These are phyloP conservation scores for Candida albicans DNA, from an alignment of 1,139 yeast species.

Conservation along the genomic window DNA sequence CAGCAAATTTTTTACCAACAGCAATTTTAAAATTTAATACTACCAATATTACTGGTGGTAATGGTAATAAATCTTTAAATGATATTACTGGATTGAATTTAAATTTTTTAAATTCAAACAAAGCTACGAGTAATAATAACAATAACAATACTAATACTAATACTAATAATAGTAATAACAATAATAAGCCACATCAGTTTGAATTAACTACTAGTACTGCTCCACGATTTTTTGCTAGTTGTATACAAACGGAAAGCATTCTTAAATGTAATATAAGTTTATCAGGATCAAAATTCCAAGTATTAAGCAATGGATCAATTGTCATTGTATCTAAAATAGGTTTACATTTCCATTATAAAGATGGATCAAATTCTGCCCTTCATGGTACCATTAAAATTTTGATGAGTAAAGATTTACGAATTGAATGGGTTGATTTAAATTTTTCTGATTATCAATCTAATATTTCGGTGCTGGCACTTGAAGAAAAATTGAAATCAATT, in stretches of 20 bases:
- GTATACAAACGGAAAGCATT: slow-evolving; percentile 52
- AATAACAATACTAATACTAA: not conserved
- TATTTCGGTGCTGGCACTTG: slow-evolving; percentile 26
- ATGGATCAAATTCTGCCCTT: slow-evolving; percentile 68
- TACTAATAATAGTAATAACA: not conserved
- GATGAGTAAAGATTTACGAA: slow-evolving; percentile 59
- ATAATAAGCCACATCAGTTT: slow-evolving; percentile 44
- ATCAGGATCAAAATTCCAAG: slow-evolving; percentile 66
- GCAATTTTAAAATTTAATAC: slow-evolving; percentile 24
- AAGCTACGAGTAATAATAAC: not conserved
- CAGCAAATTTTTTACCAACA: slow-evolving; percentile 35
- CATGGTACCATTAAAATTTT: slow-evolving; percentile 59
- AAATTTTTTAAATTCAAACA: slow-evolving; percentile 8
- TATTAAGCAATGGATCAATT: slow-evolving; percentile 64
- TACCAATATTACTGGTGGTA: not conserved
- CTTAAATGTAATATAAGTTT: slow-evolving; percentile 56
- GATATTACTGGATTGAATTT: slow-evolving; percentile 12
- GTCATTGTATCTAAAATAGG: slow-evolving; percentile 59
- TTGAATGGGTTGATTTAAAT: slow-evolving; percentile 72
- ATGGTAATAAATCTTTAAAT: slow-evolving; percentile 4
- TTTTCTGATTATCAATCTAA: slow-evolving; percentile 34
- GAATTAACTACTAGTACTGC: slow-evolving; percentile 65
- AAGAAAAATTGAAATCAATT: slow-evolving; percentile 23
- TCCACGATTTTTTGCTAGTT: slow-evolving; percentile 62
- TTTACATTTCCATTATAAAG: slow-evolving; percentile 56